These are phyloP conservation scores for Flaveria robusta DNA, from an alignment of 129 eudicot species.

Conservation along the genomic window DNA sequence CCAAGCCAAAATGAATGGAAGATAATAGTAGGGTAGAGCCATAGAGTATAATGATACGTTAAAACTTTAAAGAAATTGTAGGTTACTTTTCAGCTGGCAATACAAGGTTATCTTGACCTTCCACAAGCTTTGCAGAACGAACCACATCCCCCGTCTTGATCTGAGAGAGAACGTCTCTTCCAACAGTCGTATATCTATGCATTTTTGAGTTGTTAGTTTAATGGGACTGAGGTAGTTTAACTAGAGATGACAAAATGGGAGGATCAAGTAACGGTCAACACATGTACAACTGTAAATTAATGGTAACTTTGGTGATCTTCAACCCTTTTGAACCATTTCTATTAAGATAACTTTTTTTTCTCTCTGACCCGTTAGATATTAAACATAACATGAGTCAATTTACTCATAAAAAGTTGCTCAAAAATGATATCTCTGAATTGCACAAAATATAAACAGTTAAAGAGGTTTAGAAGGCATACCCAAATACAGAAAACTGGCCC, in stretches of 20 bases:
- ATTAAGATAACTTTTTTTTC: not conserved
- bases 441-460: not conserved
- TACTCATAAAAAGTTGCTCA: not conserved
- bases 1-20: constrained; percentile 10
- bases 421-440: not conserved
- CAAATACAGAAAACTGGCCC: constrained; percentile 98
- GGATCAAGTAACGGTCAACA: not conserved
- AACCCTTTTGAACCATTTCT: not conserved
- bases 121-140: constrained; percentile 79
- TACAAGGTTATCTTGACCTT: constrained; percentile 87
- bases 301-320: not conserved
- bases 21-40: not conserved
- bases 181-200: constrained; percentile 66
- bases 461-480: constrained; percentile 52
- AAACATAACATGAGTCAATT: not conserved
- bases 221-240: not conserved
- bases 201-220: not conserved
- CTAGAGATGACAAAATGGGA: not conserved
- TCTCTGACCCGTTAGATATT: not conserved
- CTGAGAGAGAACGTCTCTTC: constrained; percentile 86
- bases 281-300: not conserved
- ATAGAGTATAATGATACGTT: not conserved
- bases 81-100: constrained; percentile 57
- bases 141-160: constrained; percentile 84
- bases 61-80: not conserved